Evolutionary conservation across 352 stramenopile genomes (phyloP), one percentile per base, ranked within the genome.

Genomic region (Elongisporangium prolatum): DNA sequence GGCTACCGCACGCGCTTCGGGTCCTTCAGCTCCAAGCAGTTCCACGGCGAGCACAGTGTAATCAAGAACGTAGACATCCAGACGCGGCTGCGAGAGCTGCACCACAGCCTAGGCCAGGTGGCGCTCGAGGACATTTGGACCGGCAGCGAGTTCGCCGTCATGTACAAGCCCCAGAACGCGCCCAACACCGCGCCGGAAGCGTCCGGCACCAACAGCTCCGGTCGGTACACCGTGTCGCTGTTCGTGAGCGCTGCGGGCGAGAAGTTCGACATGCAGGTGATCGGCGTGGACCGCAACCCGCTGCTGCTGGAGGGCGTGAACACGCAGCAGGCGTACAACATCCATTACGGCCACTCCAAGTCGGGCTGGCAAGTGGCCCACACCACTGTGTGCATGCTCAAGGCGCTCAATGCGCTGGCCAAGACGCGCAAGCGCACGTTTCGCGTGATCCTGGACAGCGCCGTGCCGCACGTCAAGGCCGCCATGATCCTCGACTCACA

Each of bases 31-130:
- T 88, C 77, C 49, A 93, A 91, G 49, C 78, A 89, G 38, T 57
- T 79, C 10, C 65, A 74, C 8, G 58, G 61, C n/a, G 64, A 80
- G 18, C 68, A 80, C 48, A 88, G 69, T 51, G 80, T 86, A 21
- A 93, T 93, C 61, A 93, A 93, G 67, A 89, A 73, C 51, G 84
- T 94, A 25, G 84, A 94, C 62, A 75, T 91, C 53, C 84, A 94
- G 65, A 94, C 84, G 56, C 79, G 82, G n/a, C 61, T 92, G n/a
- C 67, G 84, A 9, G 84, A 94, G 59, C 69, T 94, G 37, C 84
- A 94, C 65, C 77, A 88, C 57, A 86, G 73, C 20, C 68, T 94
- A 0, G 62, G 58, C 21, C 58, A 65, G 34, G 80, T 91, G 10
- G 77, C 87, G 6, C 59, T 91, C 8, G 65, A 90, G 53, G 84